Evolutionary conservation across 768 basidiomycete genomes (phyloP), one percentile per base, ranked within the genome.

Genomic region (Mrakia blollopis): DNA sequence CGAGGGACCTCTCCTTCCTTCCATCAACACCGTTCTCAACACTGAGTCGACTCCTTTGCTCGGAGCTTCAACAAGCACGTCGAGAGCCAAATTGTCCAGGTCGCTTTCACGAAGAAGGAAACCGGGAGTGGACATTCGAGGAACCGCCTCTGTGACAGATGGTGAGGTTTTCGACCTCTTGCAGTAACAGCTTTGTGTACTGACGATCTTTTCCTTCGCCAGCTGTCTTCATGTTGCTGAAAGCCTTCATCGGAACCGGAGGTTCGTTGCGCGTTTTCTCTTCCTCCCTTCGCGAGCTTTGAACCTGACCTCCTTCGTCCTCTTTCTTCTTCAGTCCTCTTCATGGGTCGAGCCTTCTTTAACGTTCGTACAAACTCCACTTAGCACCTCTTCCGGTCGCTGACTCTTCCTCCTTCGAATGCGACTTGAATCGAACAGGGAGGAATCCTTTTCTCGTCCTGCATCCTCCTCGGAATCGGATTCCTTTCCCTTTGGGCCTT

Each of bases 321-420:
- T 44, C 44, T 11, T 44, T 9, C 44, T 44, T 44, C 44, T 6
- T 18, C 7, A 50, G 91, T 99, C 14, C 83, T 99, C 50, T 98
- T 99, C 85, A 87, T 99, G 37, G 97, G 94, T 72, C 96, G 93
- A 85, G 97, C 90, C 72, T 99, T 99, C 86, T 90, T 89, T 85
- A 99, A 98, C 79, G 65, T 68, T 21, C 16, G 65, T 68, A n/a
- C 18, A 32, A 6, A 7, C 18, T 37, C 37, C 18, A 3, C 37
- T 1, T 41, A n/a, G n/a, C n/a, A n/a, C n/a, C n/a, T 21, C 37
- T 39, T 5, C 2, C 39, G 8, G 11, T 35, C 25, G 39, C 65
- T 68, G 35, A 23, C 35, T 37, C 44, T 25, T 61, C 57, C 23
- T 35, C 21, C 30, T n/a, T 16, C 28, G 16, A 5, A 39, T 39